These are phyloP conservation scores for Ceriops tagal DNA, from an alignment of 345 rosid species.

Conservation along the genomic window DNA sequence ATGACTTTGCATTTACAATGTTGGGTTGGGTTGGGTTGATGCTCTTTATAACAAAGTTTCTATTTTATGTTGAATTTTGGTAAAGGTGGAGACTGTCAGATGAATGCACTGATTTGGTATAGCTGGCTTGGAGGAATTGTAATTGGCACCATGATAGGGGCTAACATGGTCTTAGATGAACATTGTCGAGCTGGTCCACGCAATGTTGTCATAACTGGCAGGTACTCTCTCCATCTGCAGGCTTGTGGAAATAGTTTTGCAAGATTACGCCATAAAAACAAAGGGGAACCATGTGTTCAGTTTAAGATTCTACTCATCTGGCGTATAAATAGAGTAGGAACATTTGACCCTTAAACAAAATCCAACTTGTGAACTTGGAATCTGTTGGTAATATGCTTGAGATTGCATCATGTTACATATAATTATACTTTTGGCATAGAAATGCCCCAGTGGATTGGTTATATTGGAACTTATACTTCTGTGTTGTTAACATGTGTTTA, in stretches of 20 bases:
- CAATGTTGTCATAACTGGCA: constrained; percentile 94
- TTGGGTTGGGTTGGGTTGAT: not conserved
- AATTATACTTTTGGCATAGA: not conserved
- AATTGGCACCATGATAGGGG: constrained; percentile 92
- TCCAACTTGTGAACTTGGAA: too few species aligned
- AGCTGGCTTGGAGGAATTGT: constrained; percentile 98
- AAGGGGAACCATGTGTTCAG: too few species aligned
- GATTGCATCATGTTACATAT: too few species aligned
- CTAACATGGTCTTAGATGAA: constrained; percentile 89
- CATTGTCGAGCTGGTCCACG: constrained; percentile 94
- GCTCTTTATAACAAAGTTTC: not conserved
- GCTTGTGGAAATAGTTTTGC: not conserved
- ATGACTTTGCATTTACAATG: too few species aligned
- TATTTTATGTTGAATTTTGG: not conserved
- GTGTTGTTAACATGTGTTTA: not conserved
- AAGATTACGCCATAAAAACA: too few species aligned
- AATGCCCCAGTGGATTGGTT: not conserved
- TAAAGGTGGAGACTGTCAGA: constrained; percentile 83
- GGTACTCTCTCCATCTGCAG: constrained; percentile 33
- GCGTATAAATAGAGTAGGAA: too few species aligned
- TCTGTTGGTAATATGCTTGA: too few species aligned
- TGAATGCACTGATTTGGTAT: constrained; percentile 84
- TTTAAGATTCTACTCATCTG: too few species aligned
- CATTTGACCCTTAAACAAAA: too few species aligned
- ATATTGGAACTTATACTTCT: constrained; percentile 8